Evolutionary conservation across 305 asterid species (phyloP).

Genomic region (Caryopteris hybrid): DNA sequence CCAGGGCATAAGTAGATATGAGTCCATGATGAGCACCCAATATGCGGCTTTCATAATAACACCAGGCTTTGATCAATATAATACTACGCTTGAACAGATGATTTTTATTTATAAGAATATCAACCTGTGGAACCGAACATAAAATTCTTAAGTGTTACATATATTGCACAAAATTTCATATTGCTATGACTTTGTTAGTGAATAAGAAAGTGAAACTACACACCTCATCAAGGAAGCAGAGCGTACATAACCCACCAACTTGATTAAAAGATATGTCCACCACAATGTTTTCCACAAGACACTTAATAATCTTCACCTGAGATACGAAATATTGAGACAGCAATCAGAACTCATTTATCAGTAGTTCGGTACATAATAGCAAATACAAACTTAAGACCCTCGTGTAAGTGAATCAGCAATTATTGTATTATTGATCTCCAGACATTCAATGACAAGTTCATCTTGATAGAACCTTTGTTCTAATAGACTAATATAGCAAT

Average conservation of each 20-base stretch:
- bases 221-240: conserved; percentile 98
- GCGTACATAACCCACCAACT: conserved; percentile 95
- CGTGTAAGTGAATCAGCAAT: background rate
- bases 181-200: too few relatives aligned
- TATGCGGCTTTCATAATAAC: conserved; percentile 97
- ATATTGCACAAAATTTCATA: conserved; percentile 17
- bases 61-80: conserved; percentile 96
- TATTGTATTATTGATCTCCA: background rate
- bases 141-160: conserved; percentile 17
- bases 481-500: background rate
- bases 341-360: conserved; percentile 6
- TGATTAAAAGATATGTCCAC: conserved; percentile 97
- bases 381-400: conserved; percentile 7
- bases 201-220: conserved; percentile 24
- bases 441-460: conserved; percentile 1
- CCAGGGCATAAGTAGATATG: conserved; percentile 95
- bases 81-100: conserved; percentile 96
- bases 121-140: conserved; percentile 71
- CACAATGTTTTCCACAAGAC: conserved; percentile 92
- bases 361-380: conserved; percentile 1
- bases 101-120: conserved; percentile 73
- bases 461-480: background rate
- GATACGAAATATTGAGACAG: conserved; percentile 19
- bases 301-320: conserved; percentile 93
- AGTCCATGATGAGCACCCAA: conserved; percentile 99